Percentiles rank a stretch among this genome's conserved stretches.
Evolutionary conservation across 495 filamentous ascomycete genomes (phyloP).

Genomic region (Hypoxylon cercidicola): DNA sequence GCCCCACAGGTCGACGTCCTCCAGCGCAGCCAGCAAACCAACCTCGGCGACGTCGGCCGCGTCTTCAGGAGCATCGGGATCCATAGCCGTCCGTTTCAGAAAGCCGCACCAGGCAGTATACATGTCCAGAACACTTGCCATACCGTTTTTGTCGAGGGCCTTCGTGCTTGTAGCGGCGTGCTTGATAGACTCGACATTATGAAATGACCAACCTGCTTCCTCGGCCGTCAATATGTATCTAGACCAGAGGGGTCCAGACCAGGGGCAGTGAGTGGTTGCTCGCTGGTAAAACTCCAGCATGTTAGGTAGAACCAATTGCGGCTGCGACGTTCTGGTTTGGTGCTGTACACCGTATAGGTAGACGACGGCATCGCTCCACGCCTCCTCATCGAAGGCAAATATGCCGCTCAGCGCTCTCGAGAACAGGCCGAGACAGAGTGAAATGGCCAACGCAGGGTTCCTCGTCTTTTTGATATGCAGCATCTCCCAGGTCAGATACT

Average conservation of each 20-base stretch:
- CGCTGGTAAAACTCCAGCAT: slow-evolving; percentile 66
- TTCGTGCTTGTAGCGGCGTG: slow-evolving; percentile 88
- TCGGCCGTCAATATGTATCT: slow-evolving; percentile 86
- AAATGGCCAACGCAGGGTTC: slow-evolving; percentile 57
- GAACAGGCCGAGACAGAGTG: slow-evolving; percentile 77
- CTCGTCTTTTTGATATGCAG: slow-evolving; percentile 64
- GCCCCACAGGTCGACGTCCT: slow-evolving; percentile 81
- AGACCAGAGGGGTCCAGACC: slow-evolving; percentile 91
- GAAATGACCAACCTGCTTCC: slow-evolving; percentile 74
- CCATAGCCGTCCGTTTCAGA: slow-evolving; percentile 82
- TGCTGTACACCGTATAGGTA: slow-evolving; percentile 65
- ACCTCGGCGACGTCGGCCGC: slow-evolving; percentile 92
- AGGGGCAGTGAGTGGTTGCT: slow-evolving; percentile 88
- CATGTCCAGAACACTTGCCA: slow-evolving; percentile 87
- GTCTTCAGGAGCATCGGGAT: slow-evolving; percentile 80
- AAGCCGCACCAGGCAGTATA: slow-evolving; percentile 94
- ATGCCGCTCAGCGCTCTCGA: slow-evolving; percentile 75
- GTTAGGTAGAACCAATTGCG: slow-evolving; percentile 51
- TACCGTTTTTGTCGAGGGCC: slow-evolving; percentile 73
- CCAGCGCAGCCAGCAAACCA: slow-evolving; percentile 83
- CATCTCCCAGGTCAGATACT: slow-evolving; percentile 89
- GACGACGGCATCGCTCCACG: slow-evolving; percentile 86
- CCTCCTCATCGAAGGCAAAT: slow-evolving; percentile 72
- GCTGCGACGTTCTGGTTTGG: slow-evolving; percentile 43
- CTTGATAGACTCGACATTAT: slow-evolving; percentile 88